phyloP scores from a whole-genome alignment of 2,329 filamentous ascomycete genomes.

The Colletotrichum orchidophilum region DNA sequence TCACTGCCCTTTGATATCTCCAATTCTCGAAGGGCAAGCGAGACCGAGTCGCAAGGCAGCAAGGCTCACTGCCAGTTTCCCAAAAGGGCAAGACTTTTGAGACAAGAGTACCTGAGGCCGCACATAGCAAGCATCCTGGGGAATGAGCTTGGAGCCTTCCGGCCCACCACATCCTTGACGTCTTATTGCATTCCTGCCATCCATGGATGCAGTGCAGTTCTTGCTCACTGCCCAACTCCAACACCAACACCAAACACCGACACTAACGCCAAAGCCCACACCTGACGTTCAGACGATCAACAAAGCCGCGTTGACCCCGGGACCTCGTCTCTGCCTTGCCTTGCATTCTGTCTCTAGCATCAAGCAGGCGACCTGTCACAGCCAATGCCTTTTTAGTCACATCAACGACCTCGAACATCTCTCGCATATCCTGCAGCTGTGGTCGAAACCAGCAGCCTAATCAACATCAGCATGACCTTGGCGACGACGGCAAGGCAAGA shows the following conservation, averaged over 20 bases:
- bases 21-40: neutral
- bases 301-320: neutral
- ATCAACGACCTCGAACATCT: neutral
- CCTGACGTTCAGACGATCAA: neutral
- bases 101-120: neutral
- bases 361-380: conserved; percentile 19
- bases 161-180: conserved; percentile 14
- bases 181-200: neutral
- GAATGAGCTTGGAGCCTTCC: neutral
- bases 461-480: neutral
- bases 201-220: neutral
- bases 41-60: neutral
- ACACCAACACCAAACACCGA: neutral
- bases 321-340: neutral
- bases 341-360: neutral
- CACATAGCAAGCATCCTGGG: neutral
- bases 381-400: conserved; percentile 8
- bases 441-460: neutral
- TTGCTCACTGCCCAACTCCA: neutral
- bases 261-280: neutral
- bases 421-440: neutral
- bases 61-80: neutral
- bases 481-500: neutral
- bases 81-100: neutral
- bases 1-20: neutral